Evolutionary conservation across 495 filamentous ascomycete genomes (phyloP).

Genomic region (Tetracladium marchalianum): DNA sequence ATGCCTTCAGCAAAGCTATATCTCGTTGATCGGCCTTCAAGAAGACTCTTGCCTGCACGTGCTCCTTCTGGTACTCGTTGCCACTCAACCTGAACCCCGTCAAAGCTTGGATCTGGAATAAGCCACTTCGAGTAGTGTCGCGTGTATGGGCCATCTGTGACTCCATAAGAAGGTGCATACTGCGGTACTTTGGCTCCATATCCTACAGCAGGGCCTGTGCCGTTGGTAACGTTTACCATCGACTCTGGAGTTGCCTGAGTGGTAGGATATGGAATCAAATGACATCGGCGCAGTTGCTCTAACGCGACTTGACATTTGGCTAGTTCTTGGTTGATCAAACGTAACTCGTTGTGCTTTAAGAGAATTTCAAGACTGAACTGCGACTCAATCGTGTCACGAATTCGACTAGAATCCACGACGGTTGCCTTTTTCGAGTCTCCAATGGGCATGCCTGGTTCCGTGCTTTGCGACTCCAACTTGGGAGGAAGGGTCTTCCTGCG

Average conservation of each 20-base stretch:
- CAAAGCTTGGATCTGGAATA: conserved; percentile 79
- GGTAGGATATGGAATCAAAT: conserved; percentile 78
- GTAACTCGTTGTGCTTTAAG: conserved; percentile 87
- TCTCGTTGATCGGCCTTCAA: conserved; percentile 65
- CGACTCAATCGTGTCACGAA: conserved; percentile 66
- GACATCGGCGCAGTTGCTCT: conserved; percentile 87
- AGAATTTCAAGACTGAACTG: conserved; percentile 89
- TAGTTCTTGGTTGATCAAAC: conserved; percentile 90
- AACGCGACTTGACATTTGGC: conserved; percentile 93
- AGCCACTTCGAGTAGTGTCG: conserved; percentile 93
- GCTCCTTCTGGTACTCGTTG: conserved; percentile 23
- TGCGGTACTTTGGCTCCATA: conserved; percentile 42
- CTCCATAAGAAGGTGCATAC: conserved; percentile 74
- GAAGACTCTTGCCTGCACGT: conserved; percentile 29
- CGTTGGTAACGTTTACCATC: conserved; percentile 55
- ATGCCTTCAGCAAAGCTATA: conserved; percentile 54
- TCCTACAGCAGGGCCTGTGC: conserved; percentile 59
- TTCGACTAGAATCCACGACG: conserved; percentile 23
- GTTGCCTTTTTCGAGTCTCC: not conserved
- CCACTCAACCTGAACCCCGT: conserved; percentile 44
- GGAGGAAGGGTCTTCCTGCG: conserved; percentile 21
- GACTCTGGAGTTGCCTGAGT: conserved; percentile 48
- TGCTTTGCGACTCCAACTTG: not conserved
- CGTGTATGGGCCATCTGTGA: conserved; percentile 83
- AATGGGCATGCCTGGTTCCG: not conserved